phyloP scores from a whole-genome alignment of 2,329 filamentous ascomycete genomes.

The Claviceps maximensis region DNA sequence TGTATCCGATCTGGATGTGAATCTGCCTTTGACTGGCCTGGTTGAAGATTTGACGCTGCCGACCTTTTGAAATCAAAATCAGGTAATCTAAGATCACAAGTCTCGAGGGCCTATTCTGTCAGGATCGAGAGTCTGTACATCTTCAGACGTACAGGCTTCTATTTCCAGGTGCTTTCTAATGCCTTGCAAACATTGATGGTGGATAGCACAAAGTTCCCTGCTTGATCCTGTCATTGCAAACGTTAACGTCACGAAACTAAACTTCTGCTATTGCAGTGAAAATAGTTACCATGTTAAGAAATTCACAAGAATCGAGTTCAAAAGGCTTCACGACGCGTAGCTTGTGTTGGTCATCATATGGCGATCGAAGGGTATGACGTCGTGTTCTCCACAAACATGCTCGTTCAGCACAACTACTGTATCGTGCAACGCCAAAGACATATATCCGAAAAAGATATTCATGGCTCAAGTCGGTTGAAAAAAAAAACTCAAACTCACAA shows the following conservation, averaged over 20 bases:
- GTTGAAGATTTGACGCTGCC: background rate
- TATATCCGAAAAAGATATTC: background rate
- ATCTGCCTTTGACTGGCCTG: background rate
- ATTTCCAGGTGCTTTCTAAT: background rate
- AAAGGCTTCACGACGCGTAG: background rate
- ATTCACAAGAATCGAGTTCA: too few relatives aligned
- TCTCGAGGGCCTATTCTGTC: background rate
- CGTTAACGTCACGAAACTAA: background rate
- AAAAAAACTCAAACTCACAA: background rate
- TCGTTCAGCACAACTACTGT: background rate
- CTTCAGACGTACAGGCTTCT: background rate
- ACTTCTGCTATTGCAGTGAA: too few relatives aligned
- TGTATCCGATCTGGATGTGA: slow-evolving; percentile 1
- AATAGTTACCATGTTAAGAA: too few relatives aligned
- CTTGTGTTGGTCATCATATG: background rate
- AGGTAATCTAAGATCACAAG: background rate
- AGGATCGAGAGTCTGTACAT: background rate
- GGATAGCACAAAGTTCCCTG: background rate
- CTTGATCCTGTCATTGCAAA: background rate
- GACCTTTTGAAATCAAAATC: background rate
- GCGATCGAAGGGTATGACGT: background rate
- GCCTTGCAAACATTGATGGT: background rate
- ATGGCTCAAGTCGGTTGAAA: background rate
- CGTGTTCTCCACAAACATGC: background rate
- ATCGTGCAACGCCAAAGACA: background rate